Conservation (phyloP, 139 green algal species). For the Chlorella sp. region DNA sequence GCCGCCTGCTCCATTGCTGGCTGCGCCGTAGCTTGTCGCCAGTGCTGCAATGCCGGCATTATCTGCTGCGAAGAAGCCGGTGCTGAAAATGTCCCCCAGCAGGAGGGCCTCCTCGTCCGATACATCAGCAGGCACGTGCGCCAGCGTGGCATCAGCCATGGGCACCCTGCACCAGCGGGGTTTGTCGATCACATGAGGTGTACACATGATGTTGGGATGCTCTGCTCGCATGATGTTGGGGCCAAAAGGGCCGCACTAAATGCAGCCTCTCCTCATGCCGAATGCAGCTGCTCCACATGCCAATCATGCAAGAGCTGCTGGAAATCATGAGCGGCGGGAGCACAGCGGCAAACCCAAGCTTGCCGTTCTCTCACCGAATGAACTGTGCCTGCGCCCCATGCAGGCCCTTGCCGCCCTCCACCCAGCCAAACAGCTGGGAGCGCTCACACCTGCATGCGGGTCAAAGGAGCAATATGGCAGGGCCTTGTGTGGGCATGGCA, state of each 20-base stretch:
- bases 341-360: too few species aligned
- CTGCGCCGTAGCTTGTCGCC: not conserved
- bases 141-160: slow-evolving; percentile 59
- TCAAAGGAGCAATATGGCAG: too few species aligned
- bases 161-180: too few species aligned
- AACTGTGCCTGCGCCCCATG: slow-evolving; percentile 73
- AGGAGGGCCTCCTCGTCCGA: slow-evolving; percentile 63
- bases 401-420: slow-evolving; percentile 51
- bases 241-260: too few species aligned
- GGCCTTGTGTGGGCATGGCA: too few species aligned
- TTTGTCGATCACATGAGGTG: too few species aligned
- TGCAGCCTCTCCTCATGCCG: too few species aligned
- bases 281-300: too few species aligned
- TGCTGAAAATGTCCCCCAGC: slow-evolving; percentile 55
- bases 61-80: slow-evolving; percentile 37
- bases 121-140: slow-evolving; percentile 54
- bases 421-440: slow-evolving; percentile 63
- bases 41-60: slow-evolving; percentile 24
- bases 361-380: slow-evolving; percentile 22
- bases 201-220: too few species aligned
- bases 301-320: too few species aligned
- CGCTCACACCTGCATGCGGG: slow-evolving; percentile 40
- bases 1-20: not conserved
- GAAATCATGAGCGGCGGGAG: too few species aligned
- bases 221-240: too few species aligned